Percentiles rank a stretch among this genome's conserved stretches.
Conservation (phyloP, 73 alveolate genomes). For the Loxodes magnus region DNA sequence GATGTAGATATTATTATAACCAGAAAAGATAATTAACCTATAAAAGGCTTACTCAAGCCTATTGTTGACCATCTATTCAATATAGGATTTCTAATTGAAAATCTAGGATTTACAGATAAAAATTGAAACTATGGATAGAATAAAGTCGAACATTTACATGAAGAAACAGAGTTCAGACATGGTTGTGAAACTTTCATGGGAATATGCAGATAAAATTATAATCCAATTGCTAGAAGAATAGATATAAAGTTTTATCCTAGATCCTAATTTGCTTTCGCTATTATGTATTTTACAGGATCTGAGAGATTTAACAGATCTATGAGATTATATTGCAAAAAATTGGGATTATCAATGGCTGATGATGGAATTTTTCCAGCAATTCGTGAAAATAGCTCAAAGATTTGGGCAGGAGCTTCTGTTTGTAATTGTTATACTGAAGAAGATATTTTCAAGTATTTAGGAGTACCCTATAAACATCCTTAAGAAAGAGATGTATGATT, state of each 20-base stretch:
- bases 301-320: constrained; percentile 85
- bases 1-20: constrained; percentile 89
- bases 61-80: constrained; percentile 52
- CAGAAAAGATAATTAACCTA: constrained; percentile 53
- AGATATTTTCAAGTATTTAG: constrained; percentile 69
- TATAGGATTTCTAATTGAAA: constrained; percentile 58
- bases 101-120: constrained; percentile 44
- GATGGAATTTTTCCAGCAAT: constrained; percentile 69
- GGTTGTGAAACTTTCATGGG: constrained; percentile 82
- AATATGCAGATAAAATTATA: constrained; percentile 48
- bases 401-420: constrained; percentile 41
- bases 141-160: too few relatives aligned
- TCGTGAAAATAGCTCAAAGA: constrained; percentile 30
- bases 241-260: constrained; percentile 85
- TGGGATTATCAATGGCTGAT: constrained; percentile 78
- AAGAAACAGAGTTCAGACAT: too few relatives aligned
- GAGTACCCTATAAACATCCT: constrained; percentile 70
- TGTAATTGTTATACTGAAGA: constrained; percentile 75
- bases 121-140: constrained; percentile 14
- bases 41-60: constrained; percentile 54
- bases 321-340: constrained; percentile 77
- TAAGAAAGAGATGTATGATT: constrained; percentile 80
- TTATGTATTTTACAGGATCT: constrained; percentile 89
- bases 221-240: constrained; percentile 59
- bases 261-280: constrained; percentile 72